Evolutionary conservation across 495 filamentous ascomycete genomes (phyloP), one percentile per base, ranked within the genome.

Genomic region (Aspergillus heteromorphus): DNA sequence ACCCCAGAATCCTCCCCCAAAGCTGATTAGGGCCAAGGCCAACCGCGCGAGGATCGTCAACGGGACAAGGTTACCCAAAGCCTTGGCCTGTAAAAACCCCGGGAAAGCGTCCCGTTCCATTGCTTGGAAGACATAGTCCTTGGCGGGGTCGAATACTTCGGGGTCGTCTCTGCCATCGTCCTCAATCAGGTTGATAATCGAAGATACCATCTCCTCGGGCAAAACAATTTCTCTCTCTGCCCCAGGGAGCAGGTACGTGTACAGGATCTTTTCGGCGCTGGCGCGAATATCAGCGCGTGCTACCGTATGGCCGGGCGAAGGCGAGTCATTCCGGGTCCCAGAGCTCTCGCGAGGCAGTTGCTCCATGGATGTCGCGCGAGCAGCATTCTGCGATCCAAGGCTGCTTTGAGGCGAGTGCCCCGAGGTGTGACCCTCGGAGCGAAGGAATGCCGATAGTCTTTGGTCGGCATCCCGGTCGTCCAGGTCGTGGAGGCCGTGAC

Each of bases 21-120:
- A 83, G 52, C 85, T 77, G 41, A 96, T 72, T 41, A 98, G 75
- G n/a, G 92, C 93, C 60, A 96, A 67, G 18, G 91, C 87, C 38
- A 97, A 71, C 17, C 93, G 83, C 57, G 91, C 74, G 64, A 96
- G 84, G 41, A 90, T 82, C 25, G 88, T 93, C 17, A 92, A 79
- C 4, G 92, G 93, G 18, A 97, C 89, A 1, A 98, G 76, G 64
- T 98, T 98, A 38, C 95, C 95, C 13, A 98, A 79, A 6, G 92
- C 93, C 74, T 97, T 97, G 63, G 88, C 86, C 61, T 90, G 84
- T 57, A 98, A 81, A 77, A 98, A 98, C 19, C 92, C 92, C 4
- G 93, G 93, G 71, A 96, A 98, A 13, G 93, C 93, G 72, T 97
- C 93, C 40, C 95, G 85, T 71, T 99, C 93, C 95, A 99, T 99